phyloP scores from a whole-genome alignment of 805 yeast species.

The Nakazawaea pomicola region DNA sequence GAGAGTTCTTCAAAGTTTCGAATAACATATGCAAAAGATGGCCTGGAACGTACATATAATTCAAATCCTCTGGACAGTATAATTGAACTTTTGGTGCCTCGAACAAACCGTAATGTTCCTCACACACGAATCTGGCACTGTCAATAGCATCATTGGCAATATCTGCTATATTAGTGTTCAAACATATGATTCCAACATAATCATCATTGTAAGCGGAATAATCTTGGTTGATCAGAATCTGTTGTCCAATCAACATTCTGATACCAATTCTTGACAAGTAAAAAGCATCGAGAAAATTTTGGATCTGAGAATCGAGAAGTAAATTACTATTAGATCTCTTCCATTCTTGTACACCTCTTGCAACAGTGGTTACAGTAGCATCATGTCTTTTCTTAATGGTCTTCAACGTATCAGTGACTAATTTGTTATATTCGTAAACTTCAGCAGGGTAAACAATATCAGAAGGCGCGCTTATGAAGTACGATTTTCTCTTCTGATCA shows the following conservation, averaged over 20 bases:
- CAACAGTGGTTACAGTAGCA: conserved; percentile 89
- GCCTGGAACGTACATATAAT: conserved; percentile 90
- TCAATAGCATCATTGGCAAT: conserved; percentile 86
- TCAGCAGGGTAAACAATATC: conserved; percentile 67
- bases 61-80: conserved; percentile 69
- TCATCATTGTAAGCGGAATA: conserved; percentile 47
- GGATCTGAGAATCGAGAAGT: conserved; percentile 66
- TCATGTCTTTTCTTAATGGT: conserved; percentile 82
- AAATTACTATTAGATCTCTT: conserved; percentile 44
- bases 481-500: conserved; percentile 31
- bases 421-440: conserved; percentile 63
- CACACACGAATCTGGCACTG: conserved; percentile 86
- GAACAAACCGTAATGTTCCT: conserved; percentile 81
- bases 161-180: conserved; percentile 77
- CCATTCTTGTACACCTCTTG: conserved; percentile 92
- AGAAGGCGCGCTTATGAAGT: conserved; percentile 49
- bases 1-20: conserved; percentile 81
- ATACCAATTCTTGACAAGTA: conserved; percentile 91
- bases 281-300: conserved; percentile 77
- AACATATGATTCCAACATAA: conserved; percentile 86
- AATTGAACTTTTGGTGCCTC: conserved; percentile 83
- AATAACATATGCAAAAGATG: conserved; percentile 88
- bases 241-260: conserved; percentile 93
- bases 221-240: conserved; percentile 73
- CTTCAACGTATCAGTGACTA: conserved; percentile 59